Conservation (phyloP, 805 yeast genomes). For the Schwanniomyces occidentalis region DNA sequence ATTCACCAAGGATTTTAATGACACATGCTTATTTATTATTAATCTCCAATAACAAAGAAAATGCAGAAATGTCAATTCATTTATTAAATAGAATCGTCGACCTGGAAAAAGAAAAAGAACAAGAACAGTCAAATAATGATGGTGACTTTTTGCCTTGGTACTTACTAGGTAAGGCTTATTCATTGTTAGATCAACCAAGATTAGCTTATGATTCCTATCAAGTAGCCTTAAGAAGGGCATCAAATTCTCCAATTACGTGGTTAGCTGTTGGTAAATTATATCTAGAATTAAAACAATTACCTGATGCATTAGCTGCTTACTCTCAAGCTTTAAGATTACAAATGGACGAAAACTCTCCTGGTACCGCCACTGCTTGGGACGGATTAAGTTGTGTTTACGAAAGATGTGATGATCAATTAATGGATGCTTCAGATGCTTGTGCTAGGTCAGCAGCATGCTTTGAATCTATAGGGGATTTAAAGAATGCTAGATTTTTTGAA, state of each 20-base stretch:
- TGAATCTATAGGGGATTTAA: constrained; percentile 45
- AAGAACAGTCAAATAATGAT: constrained; percentile 19
- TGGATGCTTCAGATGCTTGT: constrained; percentile 63
- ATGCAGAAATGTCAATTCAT: constrained; percentile 36
- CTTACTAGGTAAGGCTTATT: constrained; percentile 53
- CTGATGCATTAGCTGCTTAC: constrained; percentile 67
- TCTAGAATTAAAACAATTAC: constrained; percentile 56
- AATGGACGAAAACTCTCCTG: constrained; percentile 45
- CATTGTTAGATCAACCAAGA: constrained; percentile 45
- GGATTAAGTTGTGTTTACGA: constrained; percentile 64
- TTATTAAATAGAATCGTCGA: constrained; percentile 34
- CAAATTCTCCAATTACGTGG: constrained; percentile 63
- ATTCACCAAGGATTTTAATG: constrained; percentile 43
- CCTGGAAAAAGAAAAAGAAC: constrained; percentile 18
- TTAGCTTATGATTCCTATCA: constrained; percentile 58
- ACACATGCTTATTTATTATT: constrained; percentile 52
- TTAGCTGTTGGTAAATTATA: constrained; percentile 64
- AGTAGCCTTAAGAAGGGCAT: constrained; percentile 52
- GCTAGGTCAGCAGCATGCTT: constrained; percentile 51
- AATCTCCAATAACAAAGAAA: constrained; percentile 6
- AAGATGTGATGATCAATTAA: constrained; percentile 58
- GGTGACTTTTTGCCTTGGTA: constrained; percentile 62
- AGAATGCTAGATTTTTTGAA: constrained; percentile 43
- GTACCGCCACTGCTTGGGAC: constrained; percentile 64
- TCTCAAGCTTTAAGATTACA: constrained; percentile 61